Evolutionary conservation across 169 alveolate genomes (phyloP), one percentile per base, ranked within the genome.

Genomic region (Eimeria falciformis): DNA sequence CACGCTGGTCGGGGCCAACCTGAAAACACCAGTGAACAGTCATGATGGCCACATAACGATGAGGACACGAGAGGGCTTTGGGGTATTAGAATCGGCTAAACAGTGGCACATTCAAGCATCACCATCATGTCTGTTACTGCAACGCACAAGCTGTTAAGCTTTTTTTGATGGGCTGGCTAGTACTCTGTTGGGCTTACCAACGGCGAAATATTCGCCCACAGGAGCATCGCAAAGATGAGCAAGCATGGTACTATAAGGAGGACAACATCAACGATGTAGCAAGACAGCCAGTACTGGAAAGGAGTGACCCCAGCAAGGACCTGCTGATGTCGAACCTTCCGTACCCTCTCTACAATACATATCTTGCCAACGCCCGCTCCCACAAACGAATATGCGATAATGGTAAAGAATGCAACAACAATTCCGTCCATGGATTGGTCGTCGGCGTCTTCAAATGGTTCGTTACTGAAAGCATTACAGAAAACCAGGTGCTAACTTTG

Each of bases 1-100:
- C 89, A 2, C 89, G 89, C 56, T 81, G 89, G 55, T 81, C 58
- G 33, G 71, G 89, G 50, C 89, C 89, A 25, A 81, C 89, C 89
- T 81, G 89, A 29, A 50, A 17, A 12, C 37, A 58, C 37, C n/a
- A n/a, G n/a, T n/a, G n/a, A 77, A 21, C 29, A 77, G 12, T n/a
- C 86, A 23, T n/a, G 29, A 6, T 23, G 6, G 66, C n/a, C 78
- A 43, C 6, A 77, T 29, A 33, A 7, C 37, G 25, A 40, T 1
- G 17, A 7, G 40, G 0, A 29, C 56, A 9, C 23, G 45, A 73
- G 40, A 73, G 45, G 40, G 5, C 62, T 17, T 6, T 21, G 23
- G 43, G n/a, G 33, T 33, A 9, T 33, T 33, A 71, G n/a, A n/a
- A n/a, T n/a, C n/a, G n/a, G n/a, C n/a, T n/a, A n/a, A n/a, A n/a